phyloP scores from a whole-genome alignment of 2,329 filamentous ascomycete genomes.

The Paraphaeosphaeria minitans region DNA sequence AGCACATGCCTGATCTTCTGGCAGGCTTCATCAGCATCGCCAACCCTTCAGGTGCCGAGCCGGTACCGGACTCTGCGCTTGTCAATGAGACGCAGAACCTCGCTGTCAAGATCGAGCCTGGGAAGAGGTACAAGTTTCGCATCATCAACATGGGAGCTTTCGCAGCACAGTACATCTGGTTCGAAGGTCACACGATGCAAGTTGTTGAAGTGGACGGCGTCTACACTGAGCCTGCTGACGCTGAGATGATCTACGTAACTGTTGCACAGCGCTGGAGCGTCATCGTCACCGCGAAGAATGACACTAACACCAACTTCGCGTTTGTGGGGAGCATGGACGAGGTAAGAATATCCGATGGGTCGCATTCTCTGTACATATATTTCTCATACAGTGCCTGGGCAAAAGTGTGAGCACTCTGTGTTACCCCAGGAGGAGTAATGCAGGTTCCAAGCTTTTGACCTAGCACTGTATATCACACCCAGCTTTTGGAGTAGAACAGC shows the following conservation, averaged over 20 bases:
- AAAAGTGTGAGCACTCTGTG: too few relatives aligned
- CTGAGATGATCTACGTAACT: slow-evolving; percentile 67
- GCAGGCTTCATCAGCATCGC: slow-evolving; percentile 52
- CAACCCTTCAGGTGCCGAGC: slow-evolving; percentile 66
- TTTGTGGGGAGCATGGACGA: slow-evolving; percentile 59
- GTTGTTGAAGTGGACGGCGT: slow-evolving; percentile 75
- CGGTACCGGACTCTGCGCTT: slow-evolving; percentile 67
- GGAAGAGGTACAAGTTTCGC: slow-evolving; percentile 67
- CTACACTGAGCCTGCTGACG: slow-evolving; percentile 63
- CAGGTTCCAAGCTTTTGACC: too few relatives aligned
- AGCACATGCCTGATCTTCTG: slow-evolving; percentile 55
- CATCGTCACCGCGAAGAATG: slow-evolving; percentile 65
- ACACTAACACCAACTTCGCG: slow-evolving; percentile 62
- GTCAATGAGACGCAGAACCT: slow-evolving; percentile 65
- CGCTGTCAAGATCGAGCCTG: slow-evolving; percentile 52
- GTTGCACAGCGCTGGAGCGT: slow-evolving; percentile 75
- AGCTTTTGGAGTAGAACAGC: slow-evolving; percentile 10
- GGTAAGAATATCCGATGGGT: slow-evolving; percentile 26
- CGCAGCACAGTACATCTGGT: slow-evolving; percentile 70
- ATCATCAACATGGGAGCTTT: slow-evolving; percentile 74
- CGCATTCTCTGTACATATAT: background rate
- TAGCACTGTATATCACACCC: slow-evolving; percentile 1
- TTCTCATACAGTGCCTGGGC: too few relatives aligned
- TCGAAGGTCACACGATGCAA: slow-evolving; percentile 69
- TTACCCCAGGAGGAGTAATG: too few relatives aligned